These are phyloP conservation scores for Aspergillus ostianus DNA, from an alignment of 495 filamentous ascomycete genomes.

Conservation along the genomic window DNA sequence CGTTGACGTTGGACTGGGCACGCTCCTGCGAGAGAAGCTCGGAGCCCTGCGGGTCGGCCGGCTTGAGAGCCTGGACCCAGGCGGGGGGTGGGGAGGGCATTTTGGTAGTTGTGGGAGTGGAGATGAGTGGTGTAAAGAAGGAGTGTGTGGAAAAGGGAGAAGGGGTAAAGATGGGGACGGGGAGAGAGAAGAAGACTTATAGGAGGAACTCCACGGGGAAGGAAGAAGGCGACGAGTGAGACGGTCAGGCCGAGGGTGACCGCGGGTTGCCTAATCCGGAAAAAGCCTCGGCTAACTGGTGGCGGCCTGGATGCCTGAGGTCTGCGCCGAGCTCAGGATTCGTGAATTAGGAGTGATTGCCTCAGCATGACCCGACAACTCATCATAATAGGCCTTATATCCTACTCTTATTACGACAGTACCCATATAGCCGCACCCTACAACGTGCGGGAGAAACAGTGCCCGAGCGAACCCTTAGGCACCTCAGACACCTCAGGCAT, in stretches of 20 bases:
- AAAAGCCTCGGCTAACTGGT: constrained; percentile 21
- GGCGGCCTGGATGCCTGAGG: constrained; percentile 18
- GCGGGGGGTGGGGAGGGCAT: constrained; percentile 49
- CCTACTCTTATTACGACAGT: too few relatives aligned
- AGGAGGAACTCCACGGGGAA: not conserved
- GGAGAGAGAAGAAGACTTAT: constrained; percentile 7
- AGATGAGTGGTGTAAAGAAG: constrained; percentile 8
- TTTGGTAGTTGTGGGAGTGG: constrained; percentile 6
- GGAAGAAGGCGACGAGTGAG: not conserved
- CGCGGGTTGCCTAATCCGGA: constrained; percentile 20
- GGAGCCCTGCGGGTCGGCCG: constrained; percentile 57
- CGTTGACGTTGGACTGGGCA: constrained; percentile 55
- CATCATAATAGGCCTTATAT: too few relatives aligned
- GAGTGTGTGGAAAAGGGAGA: constrained; percentile 8
- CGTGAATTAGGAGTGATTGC: too few relatives aligned
- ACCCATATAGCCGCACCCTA: too few relatives aligned
- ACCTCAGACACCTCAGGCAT: not conserved
- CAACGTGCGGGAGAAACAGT: not conserved
- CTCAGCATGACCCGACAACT: too few relatives aligned
- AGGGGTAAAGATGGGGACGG: not conserved
- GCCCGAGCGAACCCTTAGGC: not conserved
- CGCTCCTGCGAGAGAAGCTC: constrained; percentile 61
- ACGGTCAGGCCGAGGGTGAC: constrained; percentile 13
- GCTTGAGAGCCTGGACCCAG: constrained; percentile 66
- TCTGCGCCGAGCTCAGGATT: too few relatives aligned